Conservation (phyloP, 495 filamentous ascomycete species). For the Chaetomium tenue region DNA sequence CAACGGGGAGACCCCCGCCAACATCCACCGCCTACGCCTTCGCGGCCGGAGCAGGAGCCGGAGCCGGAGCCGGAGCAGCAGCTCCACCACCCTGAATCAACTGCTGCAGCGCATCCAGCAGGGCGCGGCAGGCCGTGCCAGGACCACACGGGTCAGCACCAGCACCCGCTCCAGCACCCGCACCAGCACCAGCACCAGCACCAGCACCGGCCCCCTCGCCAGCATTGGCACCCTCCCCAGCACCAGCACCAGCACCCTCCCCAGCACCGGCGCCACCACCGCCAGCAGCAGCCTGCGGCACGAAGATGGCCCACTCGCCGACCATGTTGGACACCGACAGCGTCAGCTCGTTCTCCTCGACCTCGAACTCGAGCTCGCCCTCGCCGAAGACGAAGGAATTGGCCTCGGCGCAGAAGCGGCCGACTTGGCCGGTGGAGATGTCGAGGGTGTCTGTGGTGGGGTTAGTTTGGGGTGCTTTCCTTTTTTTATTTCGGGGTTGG, state of each 20-base stretch:
- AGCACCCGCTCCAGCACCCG: no score
- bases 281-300: constrained; percentile 31
- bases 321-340: constrained; percentile 36
- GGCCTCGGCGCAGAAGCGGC: constrained; percentile 36
- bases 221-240: constrained; percentile 16
- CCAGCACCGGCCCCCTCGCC: constrained; percentile 16
- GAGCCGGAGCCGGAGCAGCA: not conserved
- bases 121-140: constrained; percentile 14
- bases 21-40: not conserved
- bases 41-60: not conserved
- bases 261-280: constrained; percentile 8
- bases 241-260: constrained; percentile 20
- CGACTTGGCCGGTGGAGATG: constrained; percentile 35
- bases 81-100: not conserved
- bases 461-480: not conserved
- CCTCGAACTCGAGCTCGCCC: constrained; percentile 46
- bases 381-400: constrained; percentile 39
- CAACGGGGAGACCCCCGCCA: not conserved
- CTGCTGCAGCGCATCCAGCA: constrained; percentile 17
- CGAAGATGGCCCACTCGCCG: constrained; percentile 42
- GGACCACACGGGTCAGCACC: constrained; percentile 11
- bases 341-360: constrained; percentile 45
- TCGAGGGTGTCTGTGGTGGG: constrained; percentile 28
- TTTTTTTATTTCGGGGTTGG: not conserved
- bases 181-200: constrained; percentile 8